Conservation (phyloP, 2,329 filamentous ascomycete species). For the Aureobasidium sp. region DNA sequence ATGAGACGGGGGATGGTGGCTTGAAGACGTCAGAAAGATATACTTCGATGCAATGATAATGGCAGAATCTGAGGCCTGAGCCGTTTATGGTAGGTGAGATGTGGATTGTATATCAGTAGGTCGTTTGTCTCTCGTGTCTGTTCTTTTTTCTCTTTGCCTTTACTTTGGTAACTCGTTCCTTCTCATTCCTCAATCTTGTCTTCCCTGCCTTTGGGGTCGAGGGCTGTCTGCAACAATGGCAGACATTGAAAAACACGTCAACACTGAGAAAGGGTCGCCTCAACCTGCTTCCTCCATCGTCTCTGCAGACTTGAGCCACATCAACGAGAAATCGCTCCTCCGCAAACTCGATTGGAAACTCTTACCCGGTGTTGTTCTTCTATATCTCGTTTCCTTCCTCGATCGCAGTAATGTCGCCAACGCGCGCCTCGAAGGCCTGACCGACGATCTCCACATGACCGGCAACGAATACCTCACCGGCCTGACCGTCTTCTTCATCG, state of each 20-base stretch:
- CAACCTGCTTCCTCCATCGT: background rate
- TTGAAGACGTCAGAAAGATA: slow-evolving; percentile 13
- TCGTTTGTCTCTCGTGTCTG: background rate
- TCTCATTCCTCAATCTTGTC: too few relatives aligned
- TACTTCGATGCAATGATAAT: background rate
- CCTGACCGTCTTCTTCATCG: slow-evolving; percentile 58
- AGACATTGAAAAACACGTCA: background rate
- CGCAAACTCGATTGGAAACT: slow-evolving; percentile 46
- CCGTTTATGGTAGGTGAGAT: background rate
- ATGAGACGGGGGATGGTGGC: background rate
- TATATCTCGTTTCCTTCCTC: slow-evolving; percentile 36
- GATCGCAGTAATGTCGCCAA: slow-evolving; percentile 39
- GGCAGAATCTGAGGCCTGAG: background rate
- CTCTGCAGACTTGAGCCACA: slow-evolving; percentile 26
- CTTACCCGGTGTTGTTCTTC: slow-evolving; percentile 36
- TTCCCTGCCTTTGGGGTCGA: too few relatives aligned
- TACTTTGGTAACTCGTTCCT: background rate
- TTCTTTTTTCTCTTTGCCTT: background rate
- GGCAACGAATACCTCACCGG: slow-evolving; percentile 59
- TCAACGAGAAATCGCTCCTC: slow-evolving; percentile 53
- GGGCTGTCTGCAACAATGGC: background rate
- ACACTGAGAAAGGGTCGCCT: background rate
- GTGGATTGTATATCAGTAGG: background rate
- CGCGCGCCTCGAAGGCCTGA: slow-evolving; percentile 36
- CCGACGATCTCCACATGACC: slow-evolving; percentile 31